These are phyloP conservation scores for Acorus gramineus DNA, from an alignment of 106 monocot species.

Conservation along the genomic window DNA sequence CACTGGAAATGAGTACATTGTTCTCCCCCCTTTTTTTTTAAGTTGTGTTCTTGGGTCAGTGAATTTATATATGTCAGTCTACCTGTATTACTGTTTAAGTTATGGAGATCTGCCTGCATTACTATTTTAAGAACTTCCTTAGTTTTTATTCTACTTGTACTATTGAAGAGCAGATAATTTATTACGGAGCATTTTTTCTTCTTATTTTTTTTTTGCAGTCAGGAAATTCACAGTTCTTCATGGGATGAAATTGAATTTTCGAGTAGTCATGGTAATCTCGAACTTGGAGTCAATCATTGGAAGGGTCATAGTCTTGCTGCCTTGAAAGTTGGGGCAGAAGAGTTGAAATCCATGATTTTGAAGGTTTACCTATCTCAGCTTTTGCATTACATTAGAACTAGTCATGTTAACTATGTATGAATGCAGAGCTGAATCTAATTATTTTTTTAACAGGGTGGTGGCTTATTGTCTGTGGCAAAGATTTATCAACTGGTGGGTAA, in stretches of 20 bases:
- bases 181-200: too few species aligned
- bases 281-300: conserved; percentile 75
- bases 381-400: background rate
- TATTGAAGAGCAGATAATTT: too few species aligned
- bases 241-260: conserved; percentile 21
- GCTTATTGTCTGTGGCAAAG: conserved; percentile 61
- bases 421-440: background rate
- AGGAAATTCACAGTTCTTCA: conserved; percentile 13
- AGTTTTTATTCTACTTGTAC: too few species aligned
- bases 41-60: too few species aligned
- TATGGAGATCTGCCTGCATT: too few species aligned
- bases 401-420: background rate
- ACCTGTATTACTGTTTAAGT: too few species aligned
- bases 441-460: conserved; percentile 58
- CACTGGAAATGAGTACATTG: too few species aligned
- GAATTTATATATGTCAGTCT: too few species aligned
- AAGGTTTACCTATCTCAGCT: conserved; percentile 40
- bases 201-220: conserved; percentile 13
- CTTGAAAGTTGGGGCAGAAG: conserved; percentile 59
- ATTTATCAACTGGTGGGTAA: conserved; percentile 59
- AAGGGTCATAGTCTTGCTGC: conserved; percentile 55
- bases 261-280: conserved; percentile 39
- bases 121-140: too few species aligned
- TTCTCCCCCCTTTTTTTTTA: too few species aligned
- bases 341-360: conserved; percentile 51